Evolutionary conservation across 768 basidiomycete species (phyloP), one percentile per base, ranked within the genome.

Genomic region (Leccinum fibrillosum): DNA sequence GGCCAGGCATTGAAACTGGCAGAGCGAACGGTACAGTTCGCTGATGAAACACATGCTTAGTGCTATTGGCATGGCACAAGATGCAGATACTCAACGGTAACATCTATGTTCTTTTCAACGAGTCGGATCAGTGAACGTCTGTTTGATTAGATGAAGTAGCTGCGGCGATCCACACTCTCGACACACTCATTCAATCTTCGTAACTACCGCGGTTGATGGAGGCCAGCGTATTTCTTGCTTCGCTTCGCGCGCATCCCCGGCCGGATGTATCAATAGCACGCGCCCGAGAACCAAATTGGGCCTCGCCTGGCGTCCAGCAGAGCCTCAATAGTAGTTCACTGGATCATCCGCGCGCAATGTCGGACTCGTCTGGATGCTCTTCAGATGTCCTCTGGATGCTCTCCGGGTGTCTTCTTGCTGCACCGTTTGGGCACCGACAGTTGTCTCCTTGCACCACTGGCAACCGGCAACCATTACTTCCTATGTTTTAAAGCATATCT

Each of bases 1-100:
- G 5, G 5, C 44, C 50, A 94, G 86, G 92, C 94, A 0, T 72
- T 96, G 47, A 99, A 98, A 77, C 78, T 98, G 19, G 94, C 94
- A 23, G 97, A 98, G 66, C 84, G 94, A 53, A 89, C 94, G 0
- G 86, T 98, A 42, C 94, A 98, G 69, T 97, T 91, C 66, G 90
- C 95, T 0, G 96, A 98, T 65, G 1, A 89, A 89, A 55, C 85
- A 91, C 64, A 77, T 90, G 42, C 73, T 92, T 21, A 92, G 90
- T 1, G 86, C 89, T 17, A 83, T 98, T 50, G 94, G 93, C 2
- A 77, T 90, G 60, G 93, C 92, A 0, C 92, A 94, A 94, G 64
- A 84, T 92, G 77, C 92, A 94, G 64, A 82, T 97, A 73, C 82
- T 86, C 50, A 88, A 86, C 49, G 89, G 94, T 94, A 50, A n/a